Percentiles rank a stretch among this genome's conserved stretches.
These are phyloP conservation scores for Drosera capensis DNA, from an alignment of 148 eudicot genomes.

Conservation along the genomic window DNA sequence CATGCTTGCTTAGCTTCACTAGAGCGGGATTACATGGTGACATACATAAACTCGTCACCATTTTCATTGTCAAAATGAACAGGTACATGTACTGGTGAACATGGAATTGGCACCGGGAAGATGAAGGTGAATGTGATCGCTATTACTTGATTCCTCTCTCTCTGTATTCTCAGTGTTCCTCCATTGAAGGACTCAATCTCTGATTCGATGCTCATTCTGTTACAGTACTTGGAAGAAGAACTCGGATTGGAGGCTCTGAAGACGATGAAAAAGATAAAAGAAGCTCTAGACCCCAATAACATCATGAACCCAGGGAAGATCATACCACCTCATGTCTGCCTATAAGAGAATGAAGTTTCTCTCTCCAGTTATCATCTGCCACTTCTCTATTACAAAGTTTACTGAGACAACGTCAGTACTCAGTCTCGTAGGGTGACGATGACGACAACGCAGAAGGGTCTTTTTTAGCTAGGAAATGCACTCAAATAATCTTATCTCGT, in stretches of 20 bases:
- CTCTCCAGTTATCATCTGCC: too few species aligned
- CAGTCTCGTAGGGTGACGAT: too few species aligned
- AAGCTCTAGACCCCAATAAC: conserved; percentile 72
- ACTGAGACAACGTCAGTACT: too few species aligned
- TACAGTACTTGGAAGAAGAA: conserved; percentile 85
- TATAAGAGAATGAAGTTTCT: conserved; percentile 21
- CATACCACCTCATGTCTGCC: conserved; percentile 87
- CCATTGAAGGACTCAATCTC: not conserved
- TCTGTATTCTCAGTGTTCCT: not conserved
- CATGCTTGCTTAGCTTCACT: not conserved
- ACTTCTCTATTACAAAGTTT: too few species aligned
- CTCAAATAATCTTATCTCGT: too few species aligned
- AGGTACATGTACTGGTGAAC: conserved; percentile 99
- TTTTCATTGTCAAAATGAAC: conserved; percentile 7
- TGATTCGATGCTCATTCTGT: not conserved
- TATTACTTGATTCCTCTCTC: not conserved
- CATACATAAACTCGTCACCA: too few species aligned
- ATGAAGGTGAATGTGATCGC: too few species aligned
- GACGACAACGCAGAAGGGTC: too few species aligned
- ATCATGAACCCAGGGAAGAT: conserved; percentile 98
- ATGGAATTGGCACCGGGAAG: conserved; percentile 97
- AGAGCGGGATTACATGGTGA: too few species aligned
- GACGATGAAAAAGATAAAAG: conserved; percentile 79
- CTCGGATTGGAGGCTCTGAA: conserved; percentile 76
- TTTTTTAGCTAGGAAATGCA: too few species aligned